These are phyloP conservation scores for Acer negundo DNA, from an alignment of 345 rosid species.

Conservation along the genomic window DNA sequence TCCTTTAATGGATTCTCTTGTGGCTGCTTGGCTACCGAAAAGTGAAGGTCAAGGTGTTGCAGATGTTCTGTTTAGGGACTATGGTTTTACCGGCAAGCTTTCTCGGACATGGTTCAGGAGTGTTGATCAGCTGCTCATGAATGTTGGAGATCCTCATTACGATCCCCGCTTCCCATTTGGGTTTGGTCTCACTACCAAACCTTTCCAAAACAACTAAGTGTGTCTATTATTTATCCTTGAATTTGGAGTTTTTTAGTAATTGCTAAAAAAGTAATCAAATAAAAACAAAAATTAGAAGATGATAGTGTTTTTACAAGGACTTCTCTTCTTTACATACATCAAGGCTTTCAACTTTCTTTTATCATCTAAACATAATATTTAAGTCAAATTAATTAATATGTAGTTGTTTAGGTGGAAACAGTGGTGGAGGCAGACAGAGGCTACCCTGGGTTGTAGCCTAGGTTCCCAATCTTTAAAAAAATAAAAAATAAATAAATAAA, in stretches of 20 bases:
- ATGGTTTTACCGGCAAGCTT: conserved; percentile 56
- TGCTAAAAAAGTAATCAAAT: too few species aligned
- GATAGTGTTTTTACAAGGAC: neutral
- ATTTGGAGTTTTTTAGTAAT: too few species aligned
- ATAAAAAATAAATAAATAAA: too few species aligned
- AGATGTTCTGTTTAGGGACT: conserved; percentile 48
- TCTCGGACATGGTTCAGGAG: conserved; percentile 69
- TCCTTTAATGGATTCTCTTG: conserved; percentile 36
- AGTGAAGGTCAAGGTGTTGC: conserved; percentile 61
- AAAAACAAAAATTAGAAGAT: neutral
- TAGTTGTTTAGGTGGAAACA: too few species aligned
- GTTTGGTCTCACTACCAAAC: conserved; percentile 46
- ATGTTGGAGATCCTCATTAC: conserved; percentile 60
- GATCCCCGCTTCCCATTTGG: conserved; percentile 70
- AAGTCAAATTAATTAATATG: too few species aligned
- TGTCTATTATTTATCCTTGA: neutral
- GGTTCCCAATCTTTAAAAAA: too few species aligned
- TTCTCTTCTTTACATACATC: neutral
- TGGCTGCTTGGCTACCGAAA: conserved; percentile 64
- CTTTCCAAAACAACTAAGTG: neutral
- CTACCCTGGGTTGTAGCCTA: too few species aligned
- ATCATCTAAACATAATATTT: neutral
- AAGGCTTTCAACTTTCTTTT: neutral
- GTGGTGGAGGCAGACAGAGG: too few species aligned
- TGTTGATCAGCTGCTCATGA: conserved; percentile 73